Conservation (phyloP, 352 stramenopile genomes). For the Hyaloperonospora brassicae region DNA sequence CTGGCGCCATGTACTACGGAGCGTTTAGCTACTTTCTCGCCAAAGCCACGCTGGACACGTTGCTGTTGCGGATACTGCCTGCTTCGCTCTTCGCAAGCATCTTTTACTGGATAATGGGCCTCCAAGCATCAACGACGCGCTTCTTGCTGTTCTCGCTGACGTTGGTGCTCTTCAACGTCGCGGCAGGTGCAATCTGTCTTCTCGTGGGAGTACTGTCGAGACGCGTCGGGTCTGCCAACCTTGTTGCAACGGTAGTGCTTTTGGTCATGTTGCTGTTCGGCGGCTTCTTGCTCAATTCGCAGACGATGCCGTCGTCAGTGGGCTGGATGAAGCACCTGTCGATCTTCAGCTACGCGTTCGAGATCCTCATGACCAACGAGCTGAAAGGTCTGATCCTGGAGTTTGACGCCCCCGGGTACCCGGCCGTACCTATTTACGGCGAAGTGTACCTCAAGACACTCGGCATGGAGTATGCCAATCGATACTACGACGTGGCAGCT, state of each 20-base stretch:
- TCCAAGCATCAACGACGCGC: slow-evolving; percentile 45
- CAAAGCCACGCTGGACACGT: slow-evolving; percentile 64
- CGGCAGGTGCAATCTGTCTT: slow-evolving; percentile 63
- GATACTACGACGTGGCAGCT: slow-evolving; percentile 57
- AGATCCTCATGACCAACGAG: slow-evolving; percentile 84
- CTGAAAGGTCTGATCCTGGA: slow-evolving; percentile 63
- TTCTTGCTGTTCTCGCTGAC: slow-evolving; percentile 66
- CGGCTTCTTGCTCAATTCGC: slow-evolving; percentile 81
- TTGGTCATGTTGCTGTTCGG: slow-evolving; percentile 80
- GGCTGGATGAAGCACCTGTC: slow-evolving; percentile 73
- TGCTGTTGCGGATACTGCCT: slow-evolving; percentile 66
- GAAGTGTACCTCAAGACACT: slow-evolving; percentile 81
- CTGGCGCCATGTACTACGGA: slow-evolving; percentile 70
- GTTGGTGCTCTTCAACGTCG: slow-evolving; percentile 77
- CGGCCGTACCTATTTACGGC: slow-evolving; percentile 64
- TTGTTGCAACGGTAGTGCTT: slow-evolving; percentile 62
- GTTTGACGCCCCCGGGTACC: slow-evolving; percentile 73
- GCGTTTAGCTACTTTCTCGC: slow-evolving; percentile 74
- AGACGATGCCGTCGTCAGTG: slow-evolving; percentile 62
- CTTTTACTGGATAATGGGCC: slow-evolving; percentile 84
- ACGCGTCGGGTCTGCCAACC: slow-evolving; percentile 63
- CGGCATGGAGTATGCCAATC: slow-evolving; percentile 72
- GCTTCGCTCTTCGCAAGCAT: slow-evolving; percentile 73
- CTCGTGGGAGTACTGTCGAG: slow-evolving; percentile 59
- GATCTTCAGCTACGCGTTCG: slow-evolving; percentile 83